Conservation (phyloP, 2,329 filamentous ascomycete species). For the Parastagonospora avenae region DNA sequence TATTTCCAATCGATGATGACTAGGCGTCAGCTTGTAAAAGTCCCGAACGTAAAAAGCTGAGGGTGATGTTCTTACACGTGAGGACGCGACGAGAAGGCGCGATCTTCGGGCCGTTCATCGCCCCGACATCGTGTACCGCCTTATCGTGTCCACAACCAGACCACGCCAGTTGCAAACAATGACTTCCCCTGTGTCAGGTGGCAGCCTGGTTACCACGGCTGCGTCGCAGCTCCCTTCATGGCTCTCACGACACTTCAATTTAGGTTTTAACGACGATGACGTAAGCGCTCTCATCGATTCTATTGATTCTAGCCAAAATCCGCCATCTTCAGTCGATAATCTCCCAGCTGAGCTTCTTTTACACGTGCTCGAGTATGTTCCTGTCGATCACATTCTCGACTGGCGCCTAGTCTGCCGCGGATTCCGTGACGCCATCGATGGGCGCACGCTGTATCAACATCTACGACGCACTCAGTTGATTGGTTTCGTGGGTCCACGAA, state of each 20-base stretch:
- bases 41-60: too few species aligned
- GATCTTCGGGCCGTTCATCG: too few species aligned
- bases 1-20: too few species aligned
- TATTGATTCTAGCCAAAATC: conserved; percentile 36
- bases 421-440: conserved; percentile 40
- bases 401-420: conserved; percentile 38
- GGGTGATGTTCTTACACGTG: too few species aligned
- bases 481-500: conserved; percentile 22
- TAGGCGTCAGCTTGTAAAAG: too few species aligned
- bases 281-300: conserved; percentile 31
- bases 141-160: too few species aligned
- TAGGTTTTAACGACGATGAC: conserved; percentile 36
- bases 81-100: too few species aligned
- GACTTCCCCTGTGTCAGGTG: too few species aligned
- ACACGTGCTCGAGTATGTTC: conserved; percentile 32
- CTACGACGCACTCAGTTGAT: conserved; percentile 27
- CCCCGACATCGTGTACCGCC: too few species aligned
- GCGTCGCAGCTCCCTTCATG: conserved; percentile 22
- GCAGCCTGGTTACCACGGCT: not conserved
- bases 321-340: conserved; percentile 11
- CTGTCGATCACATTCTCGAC: conserved; percentile 30
- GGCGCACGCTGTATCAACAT: conserved; percentile 28
- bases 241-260: conserved; percentile 23
- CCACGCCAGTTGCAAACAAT: too few species aligned
- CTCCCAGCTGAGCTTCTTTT: conserved; percentile 40